phyloP scores from a whole-genome alignment of 2,329 filamentous ascomycete species.

The Botrytis byssoidea region DNA sequence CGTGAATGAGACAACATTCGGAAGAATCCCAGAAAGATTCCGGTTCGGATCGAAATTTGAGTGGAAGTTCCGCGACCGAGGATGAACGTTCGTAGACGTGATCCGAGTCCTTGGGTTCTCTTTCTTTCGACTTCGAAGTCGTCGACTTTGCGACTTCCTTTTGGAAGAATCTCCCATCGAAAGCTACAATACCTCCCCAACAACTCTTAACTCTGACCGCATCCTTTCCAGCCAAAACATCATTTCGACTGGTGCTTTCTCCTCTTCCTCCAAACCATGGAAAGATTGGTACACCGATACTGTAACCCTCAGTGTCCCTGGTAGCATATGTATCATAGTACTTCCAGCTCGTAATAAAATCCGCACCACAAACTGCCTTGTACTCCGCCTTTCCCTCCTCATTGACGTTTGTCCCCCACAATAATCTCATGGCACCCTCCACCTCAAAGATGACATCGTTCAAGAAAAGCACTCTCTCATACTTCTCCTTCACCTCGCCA shows the following conservation, averaged over 20 bases:
- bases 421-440: slow-evolving; percentile 52
- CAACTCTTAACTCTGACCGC: slow-evolving; percentile 70
- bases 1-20: slow-evolving; percentile 61
- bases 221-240: slow-evolving; percentile 60
- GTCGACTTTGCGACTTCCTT: not conserved
- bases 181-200: slow-evolving; percentile 75
- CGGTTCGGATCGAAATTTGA: slow-evolving; percentile 53
- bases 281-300: slow-evolving; percentile 63
- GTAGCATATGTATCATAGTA: slow-evolving; percentile 76
- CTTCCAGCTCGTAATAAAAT: slow-evolving; percentile 65
- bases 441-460: slow-evolving; percentile 63
- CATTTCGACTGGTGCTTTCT: slow-evolving; percentile 54
- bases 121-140: not conserved
- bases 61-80: slow-evolving; percentile 24
- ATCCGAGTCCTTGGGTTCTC: not conserved
- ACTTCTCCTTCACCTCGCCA: slow-evolving; percentile 41
- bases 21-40: slow-evolving; percentile 63
- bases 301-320: slow-evolving; percentile 63
- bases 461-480: slow-evolving; percentile 59
- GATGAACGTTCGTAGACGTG: slow-evolving; percentile 23
- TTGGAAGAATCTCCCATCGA: slow-evolving; percentile 60
- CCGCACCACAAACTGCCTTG: slow-evolving; percentile 67
- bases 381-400: slow-evolving; percentile 54
- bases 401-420: slow-evolving; percentile 61
- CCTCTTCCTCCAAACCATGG: slow-evolving; percentile 62